Base-by-base conservation (phyloP, 176 grass and related monocot species). In the Puccinellia tenuiflora region DNA sequence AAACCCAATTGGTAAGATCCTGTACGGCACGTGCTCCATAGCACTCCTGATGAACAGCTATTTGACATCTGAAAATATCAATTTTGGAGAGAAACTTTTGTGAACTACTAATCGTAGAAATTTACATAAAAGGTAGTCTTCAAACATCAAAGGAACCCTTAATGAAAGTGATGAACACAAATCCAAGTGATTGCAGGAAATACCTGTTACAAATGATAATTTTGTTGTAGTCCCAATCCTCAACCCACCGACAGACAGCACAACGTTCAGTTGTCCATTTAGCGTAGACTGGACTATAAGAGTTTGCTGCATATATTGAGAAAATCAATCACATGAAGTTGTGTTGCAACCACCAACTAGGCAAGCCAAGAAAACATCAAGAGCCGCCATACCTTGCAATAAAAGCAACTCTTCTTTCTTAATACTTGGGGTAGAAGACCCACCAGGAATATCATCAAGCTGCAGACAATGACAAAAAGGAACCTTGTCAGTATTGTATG, bases 141-240 rank as follows among this genome's bases (percentile, higher is more conserved):
- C 35, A 68, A 80, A 51, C 28, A 60, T 29, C 30, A 0, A 46
- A 87, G 6, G 26, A 73, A 54, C 8, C 35, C 35, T 31, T 20
- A 83, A 39, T 76, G 75, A 16, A 15, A 48, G 13, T 56, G 63
- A 17, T 15, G 2, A 56, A 46, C 39, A 79, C 63, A 38, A 53
- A 17, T 9, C 56, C 9, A 37, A 75, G 52, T 25, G 10, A 20
- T 17, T 46, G 26, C n/a, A 63, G 55, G 66, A 90, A 71, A 51
- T 87, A 92, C 96, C 96, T 93, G 83, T 99, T 99, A 86, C 96
- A 99, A 68, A 99, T 96, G 24, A 99, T 99, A 67, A 99, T 96
- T 88, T 99, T 96, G 54, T 99, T 99, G 82, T 96, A 93, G 73
- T 99, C 96, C 96, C 96, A 99, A 75, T 99, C 96, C 78, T 96